Evolutionary conservation across 441 rosid genomes (phyloP).

Genomic region (Populus hybrid): DNA sequence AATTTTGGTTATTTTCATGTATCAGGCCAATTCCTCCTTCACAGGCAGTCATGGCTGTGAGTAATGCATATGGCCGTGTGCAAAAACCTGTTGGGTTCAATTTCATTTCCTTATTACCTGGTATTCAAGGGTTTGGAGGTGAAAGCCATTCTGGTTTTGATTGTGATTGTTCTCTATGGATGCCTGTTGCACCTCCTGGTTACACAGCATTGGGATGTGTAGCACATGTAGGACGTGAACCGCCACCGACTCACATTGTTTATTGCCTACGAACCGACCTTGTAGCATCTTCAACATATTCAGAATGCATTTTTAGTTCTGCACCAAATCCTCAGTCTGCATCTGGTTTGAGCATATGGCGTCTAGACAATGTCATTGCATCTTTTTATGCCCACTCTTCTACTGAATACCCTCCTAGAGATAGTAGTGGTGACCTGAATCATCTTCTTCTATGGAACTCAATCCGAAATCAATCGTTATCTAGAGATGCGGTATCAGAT

Average conservation of each 20-base stretch:
- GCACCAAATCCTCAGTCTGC: slow-evolving; percentile 42
- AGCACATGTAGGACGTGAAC: slow-evolving; percentile 73
- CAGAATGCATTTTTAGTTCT: slow-evolving; percentile 77
- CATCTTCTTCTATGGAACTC: slow-evolving; percentile 81
- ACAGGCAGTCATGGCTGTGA: slow-evolving; percentile 92
- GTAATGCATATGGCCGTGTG: slow-evolving; percentile 96
- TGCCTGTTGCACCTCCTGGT: slow-evolving; percentile 96
- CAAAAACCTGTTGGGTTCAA: slow-evolving; percentile 80
- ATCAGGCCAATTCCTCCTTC: slow-evolving; percentile 97
- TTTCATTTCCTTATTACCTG: slow-evolving; percentile 68
- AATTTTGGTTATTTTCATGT: slow-evolving; percentile 17
- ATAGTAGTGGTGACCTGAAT: slow-evolving; percentile 59
- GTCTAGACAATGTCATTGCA: slow-evolving; percentile 84
- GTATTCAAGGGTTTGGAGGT: slow-evolving; percentile 47
- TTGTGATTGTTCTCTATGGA: slow-evolving; percentile 88
- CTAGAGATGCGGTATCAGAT: slow-evolving; percentile 41
- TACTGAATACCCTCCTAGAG: slow-evolving; percentile 54
- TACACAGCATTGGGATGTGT: slow-evolving; percentile 91
- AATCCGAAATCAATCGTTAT: slow-evolving; percentile 40
- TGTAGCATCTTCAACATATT: slow-evolving; percentile 78
- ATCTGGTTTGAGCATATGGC: slow-evolving; percentile 98
- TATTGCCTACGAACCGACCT: slow-evolving; percentile 94
- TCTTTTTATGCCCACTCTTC: slow-evolving; percentile 85
- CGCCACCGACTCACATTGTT: slow-evolving; percentile 81
- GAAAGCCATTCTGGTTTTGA: slow-evolving; percentile 39